Evolutionary conservation across 768 basidiomycete species (phyloP).

Genomic region (Tricholoma sp.): DNA sequence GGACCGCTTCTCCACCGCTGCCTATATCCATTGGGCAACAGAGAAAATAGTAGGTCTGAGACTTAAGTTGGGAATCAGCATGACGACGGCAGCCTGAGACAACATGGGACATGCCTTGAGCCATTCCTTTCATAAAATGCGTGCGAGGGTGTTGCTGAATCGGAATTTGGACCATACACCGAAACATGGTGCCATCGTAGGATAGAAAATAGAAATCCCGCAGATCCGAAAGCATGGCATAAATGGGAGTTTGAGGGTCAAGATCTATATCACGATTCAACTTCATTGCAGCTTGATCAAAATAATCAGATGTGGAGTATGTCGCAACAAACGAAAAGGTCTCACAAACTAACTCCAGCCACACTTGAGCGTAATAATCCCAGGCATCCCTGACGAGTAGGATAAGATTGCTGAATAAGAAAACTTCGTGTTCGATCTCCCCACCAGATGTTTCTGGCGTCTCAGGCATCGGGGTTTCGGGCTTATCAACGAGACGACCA

Average conservation of each 20-base stretch:
- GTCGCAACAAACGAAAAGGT: not conserved
- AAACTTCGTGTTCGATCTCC: conserved; percentile 7
- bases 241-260: too few species aligned
- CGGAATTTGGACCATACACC: not conserved
- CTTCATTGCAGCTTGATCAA: conserved; percentile 3
- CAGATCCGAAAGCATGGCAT: too few species aligned
- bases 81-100: not conserved
- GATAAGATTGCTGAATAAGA: not conserved
- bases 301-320: not conserved
- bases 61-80: not conserved
- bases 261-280: conserved; percentile 4
- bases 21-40: not conserved
- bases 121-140: not conserved
- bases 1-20: not conserved
- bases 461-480: conserved; percentile 1
- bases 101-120: not conserved
- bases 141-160: not conserved
- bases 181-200: not conserved
- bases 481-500: conserved; percentile 9
- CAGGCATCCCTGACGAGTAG: conserved; percentile 1
- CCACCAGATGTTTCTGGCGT: not conserved
- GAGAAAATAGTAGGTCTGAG: not conserved
- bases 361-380: conserved; percentile 7
- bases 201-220: not conserved
- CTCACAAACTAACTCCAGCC: conserved; percentile 4